These are phyloP conservation scores for Cryphonectria nitschkei DNA, from an alignment of 2,329 filamentous ascomycete genomes.

Conservation along the genomic window DNA sequence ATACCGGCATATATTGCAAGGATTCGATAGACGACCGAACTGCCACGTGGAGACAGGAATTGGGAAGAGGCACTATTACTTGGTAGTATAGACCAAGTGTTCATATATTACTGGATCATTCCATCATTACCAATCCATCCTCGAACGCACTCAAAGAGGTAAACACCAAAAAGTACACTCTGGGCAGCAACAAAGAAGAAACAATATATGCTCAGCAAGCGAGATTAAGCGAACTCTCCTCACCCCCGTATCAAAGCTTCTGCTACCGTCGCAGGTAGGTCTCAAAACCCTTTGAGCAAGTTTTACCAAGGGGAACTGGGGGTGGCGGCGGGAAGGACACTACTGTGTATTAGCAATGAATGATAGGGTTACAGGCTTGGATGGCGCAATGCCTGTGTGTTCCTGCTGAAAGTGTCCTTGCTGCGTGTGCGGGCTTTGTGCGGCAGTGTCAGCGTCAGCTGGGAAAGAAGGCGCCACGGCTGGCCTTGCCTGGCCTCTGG, in stretches of 20 bases:
- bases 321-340: background rate
- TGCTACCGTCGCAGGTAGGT: slow-evolving; percentile 1
- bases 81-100: background rate
- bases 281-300: slow-evolving; percentile 23
- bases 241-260: background rate
- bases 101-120: background rate
- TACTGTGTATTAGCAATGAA: background rate
- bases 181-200: background rate
- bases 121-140: background rate
- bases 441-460: background rate
- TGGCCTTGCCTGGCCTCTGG: background rate
- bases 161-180: background rate
- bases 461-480: background rate
- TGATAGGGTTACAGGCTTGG: background rate
- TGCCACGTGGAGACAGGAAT: background rate
- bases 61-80: background rate
- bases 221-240: slow-evolving; percentile 15
- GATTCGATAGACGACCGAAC: slow-evolving; percentile 4
- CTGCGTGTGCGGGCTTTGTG: slow-evolving; percentile 5
- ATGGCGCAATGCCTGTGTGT: slow-evolving; percentile 21
- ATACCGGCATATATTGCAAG: slow-evolving; percentile 20
- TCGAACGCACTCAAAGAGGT: background rate
- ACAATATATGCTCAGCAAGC: slow-evolving; percentile 25
- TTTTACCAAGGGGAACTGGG: slow-evolving; percentile 13
- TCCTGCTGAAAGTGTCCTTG: slow-evolving; percentile 4